Evolutionary conservation across 164 flowering plant genomes (phyloP).

Genomic region (Vitis labrusca): DNA sequence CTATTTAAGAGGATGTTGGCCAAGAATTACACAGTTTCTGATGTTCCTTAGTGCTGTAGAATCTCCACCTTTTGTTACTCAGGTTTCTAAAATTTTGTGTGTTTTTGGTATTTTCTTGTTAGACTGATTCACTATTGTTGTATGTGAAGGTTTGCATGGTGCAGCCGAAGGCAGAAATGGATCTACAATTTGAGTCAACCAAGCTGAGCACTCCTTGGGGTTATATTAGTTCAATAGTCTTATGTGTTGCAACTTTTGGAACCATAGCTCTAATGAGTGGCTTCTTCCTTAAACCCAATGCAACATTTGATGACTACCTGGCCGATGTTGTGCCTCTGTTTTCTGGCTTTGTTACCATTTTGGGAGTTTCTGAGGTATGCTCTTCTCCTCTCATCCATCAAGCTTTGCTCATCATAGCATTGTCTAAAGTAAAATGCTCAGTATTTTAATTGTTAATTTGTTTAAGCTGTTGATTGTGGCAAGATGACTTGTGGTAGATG

Average conservation of each 20-base stretch:
- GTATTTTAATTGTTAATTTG: too few relatives aligned
- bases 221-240: slow-evolving; percentile 69
- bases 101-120: not conserved
- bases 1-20: too few relatives aligned
- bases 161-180: slow-evolving; percentile 92
- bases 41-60: not conserved
- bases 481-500: too few relatives aligned
- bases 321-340: slow-evolving; percentile 85
- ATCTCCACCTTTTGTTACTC: not conserved
- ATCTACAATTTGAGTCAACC: slow-evolving; percentile 81
- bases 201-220: slow-evolving; percentile 92
- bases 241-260: slow-evolving; percentile 83
- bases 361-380: slow-evolving; percentile 90
- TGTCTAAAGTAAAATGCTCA: too few relatives aligned
- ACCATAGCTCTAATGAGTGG: slow-evolving; percentile 90
- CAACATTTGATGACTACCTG: slow-evolving; percentile 87
- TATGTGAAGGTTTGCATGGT: slow-evolving; percentile 82
- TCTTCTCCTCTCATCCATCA: not conserved
- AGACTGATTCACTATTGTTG: not conserved
- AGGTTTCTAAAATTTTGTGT: not conserved
- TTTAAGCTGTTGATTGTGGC: too few relatives aligned
- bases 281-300: slow-evolving; percentile 88
- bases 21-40: too few relatives aligned
- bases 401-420: too few relatives aligned
- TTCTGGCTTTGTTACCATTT: slow-evolving; percentile 83